Conservation (phyloP, 1,284 basidiomycete genomes). For the Marasmius sp. region DNA sequence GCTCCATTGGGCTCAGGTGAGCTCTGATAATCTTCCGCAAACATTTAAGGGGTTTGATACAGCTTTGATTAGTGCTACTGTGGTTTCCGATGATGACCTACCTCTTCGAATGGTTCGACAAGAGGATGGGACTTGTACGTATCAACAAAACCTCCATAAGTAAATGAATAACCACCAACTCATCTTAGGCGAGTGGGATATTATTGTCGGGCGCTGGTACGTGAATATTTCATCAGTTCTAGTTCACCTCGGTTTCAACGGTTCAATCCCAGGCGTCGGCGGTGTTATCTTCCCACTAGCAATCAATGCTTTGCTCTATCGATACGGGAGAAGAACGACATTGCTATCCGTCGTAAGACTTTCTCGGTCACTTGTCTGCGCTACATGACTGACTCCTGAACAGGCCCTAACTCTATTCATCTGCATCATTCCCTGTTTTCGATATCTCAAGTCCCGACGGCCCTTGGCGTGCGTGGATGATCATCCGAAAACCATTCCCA, state of each 20-base stretch:
- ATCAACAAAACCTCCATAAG: background rate
- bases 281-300: background rate
- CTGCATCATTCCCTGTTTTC: background rate
- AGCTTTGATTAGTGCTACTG: background rate
- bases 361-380: background rate
- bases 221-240: background rate
- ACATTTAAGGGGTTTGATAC: background rate
- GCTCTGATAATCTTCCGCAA: background rate
- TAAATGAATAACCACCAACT: background rate
- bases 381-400: background rate
- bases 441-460: background rate
- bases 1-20: conserved; percentile 12
- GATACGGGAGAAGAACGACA: background rate
- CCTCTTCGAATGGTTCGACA: conserved; percentile 14
- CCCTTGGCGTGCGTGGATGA: background rate
- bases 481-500: background rate
- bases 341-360: background rate
- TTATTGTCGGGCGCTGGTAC: conserved; percentile 14
- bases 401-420: background rate
- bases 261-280: background rate
- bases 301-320: background rate
- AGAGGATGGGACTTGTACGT: conserved; percentile 12
- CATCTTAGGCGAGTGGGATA: conserved; percentile 10
- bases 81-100: conserved; percentile 14
- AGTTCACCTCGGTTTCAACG: too few species aligned